Evolutionary conservation across 331 rosid genomes (phyloP).

Genomic region (Pyracantha coccinea): DNA sequence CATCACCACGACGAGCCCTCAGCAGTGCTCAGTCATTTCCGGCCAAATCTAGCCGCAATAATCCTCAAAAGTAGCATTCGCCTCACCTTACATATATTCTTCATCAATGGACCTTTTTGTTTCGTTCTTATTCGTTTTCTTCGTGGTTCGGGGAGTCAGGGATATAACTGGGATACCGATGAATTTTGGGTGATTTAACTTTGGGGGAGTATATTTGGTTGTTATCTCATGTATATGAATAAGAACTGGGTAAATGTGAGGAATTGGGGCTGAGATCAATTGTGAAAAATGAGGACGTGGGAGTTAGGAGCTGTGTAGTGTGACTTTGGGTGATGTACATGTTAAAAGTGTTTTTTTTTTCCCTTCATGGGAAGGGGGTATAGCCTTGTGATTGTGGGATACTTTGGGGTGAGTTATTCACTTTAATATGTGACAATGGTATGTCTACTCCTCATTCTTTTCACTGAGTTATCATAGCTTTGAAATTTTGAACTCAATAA

Average conservation of each 20-base stretch:
- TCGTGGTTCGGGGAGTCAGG: conserved; percentile 31
- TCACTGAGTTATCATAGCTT: background rate
- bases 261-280: conserved; percentile 17
- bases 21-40: conserved; percentile 44
- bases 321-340: conserved; percentile 43
- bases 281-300: conserved; percentile 30
- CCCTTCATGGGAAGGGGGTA: conserved; percentile 17
- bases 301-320: conserved; percentile 22
- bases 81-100: conserved; percentile 16
- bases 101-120: conserved; percentile 15
- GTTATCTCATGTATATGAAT: conserved; percentile 48
- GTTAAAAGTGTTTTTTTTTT: background rate
- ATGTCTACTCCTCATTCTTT: conserved; percentile 44
- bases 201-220: conserved; percentile 47
- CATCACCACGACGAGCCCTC: conserved; percentile 37
- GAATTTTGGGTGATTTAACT: conserved; percentile 32
- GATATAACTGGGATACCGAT: conserved; percentile 25
- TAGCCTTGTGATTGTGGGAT: conserved; percentile 45
- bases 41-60: conserved; percentile 24
- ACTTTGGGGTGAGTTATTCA: conserved; percentile 38
- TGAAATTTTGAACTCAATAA: too few species aligned
- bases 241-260: conserved; percentile 33
- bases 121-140: conserved; percentile 6
- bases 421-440: conserved; percentile 22
- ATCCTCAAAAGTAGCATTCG: conserved; percentile 9